Conservation (phyloP, 805 yeast genomes). For the Metschnikowia hibisci region DNA sequence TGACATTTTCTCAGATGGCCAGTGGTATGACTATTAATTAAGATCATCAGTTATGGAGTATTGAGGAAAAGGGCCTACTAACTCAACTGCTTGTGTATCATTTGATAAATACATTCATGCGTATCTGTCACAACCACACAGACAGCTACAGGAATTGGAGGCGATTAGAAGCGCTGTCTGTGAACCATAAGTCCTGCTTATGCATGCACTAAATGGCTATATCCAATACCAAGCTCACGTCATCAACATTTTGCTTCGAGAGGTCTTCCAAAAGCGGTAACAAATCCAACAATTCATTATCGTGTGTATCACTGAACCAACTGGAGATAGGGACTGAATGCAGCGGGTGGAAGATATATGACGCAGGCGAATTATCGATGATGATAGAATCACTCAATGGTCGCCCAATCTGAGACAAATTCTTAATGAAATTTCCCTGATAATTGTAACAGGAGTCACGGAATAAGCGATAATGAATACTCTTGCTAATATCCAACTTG, state of each 20-base stretch:
- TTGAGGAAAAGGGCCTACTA: too few species aligned
- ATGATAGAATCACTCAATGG: conserved; percentile 83
- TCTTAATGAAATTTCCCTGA: conserved; percentile 93
- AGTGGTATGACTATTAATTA: too few species aligned
- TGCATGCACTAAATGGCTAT: conserved; percentile 45
- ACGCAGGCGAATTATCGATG: conserved; percentile 95
- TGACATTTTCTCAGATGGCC: too few species aligned
- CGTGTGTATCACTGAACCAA: conserved; percentile 98
- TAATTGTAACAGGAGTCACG: conserved; percentile 92
- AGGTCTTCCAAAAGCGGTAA: conserved; percentile 87
- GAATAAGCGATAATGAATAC: conserved; percentile 87
- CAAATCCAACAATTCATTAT: conserved; percentile 88
- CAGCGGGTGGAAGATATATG: conserved; percentile 96
- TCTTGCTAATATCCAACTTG: conserved; percentile 69
- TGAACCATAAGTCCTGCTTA: conserved; percentile 20
- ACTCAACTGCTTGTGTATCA: too few species aligned
- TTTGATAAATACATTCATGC: not conserved
- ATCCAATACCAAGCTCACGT: conserved; percentile 82
- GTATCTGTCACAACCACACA: conserved; percentile 3
- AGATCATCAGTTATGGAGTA: too few species aligned
- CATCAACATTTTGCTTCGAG: conserved; percentile 67
- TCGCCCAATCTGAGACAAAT: conserved; percentile 89
- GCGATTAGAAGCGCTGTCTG: conserved; percentile 3
- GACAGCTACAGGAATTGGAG: not conserved
- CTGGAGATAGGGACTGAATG: conserved; percentile 96